A percentile compares a stretch with the other conserved stretches of the same genome.
Conservation (phyloP, 83 land plant genomes). For the Larix sibirica region DNA sequence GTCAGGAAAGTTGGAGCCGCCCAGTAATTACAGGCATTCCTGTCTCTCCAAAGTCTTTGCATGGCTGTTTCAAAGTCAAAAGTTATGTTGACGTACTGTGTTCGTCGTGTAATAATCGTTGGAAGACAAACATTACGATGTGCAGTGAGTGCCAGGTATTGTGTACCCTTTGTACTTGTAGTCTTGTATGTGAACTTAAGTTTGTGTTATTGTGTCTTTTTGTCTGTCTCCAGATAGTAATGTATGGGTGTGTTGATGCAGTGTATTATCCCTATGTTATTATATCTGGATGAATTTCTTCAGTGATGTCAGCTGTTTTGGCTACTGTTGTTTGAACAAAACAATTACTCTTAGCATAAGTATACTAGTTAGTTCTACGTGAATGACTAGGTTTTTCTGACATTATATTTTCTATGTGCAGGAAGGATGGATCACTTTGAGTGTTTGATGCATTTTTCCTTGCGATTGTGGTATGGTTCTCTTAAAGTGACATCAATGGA, state of each 20-base stretch:
- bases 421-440: too few relatives aligned
- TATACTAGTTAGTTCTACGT: too few relatives aligned
- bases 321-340: too few relatives aligned
- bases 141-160: constrained; percentile 23
- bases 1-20: constrained; percentile 16
- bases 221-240: constrained; percentile 11
- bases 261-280: too few relatives aligned
- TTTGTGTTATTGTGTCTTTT: constrained; percentile 4
- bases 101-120: constrained; percentile 19
- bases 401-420: too few relatives aligned
- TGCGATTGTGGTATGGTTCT: too few relatives aligned
- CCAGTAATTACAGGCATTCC: constrained; percentile 16
- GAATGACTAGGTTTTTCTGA: too few relatives aligned
- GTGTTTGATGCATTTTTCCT: too few relatives aligned
- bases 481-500: too few relatives aligned
- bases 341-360: too few relatives aligned
- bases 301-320: too few relatives aligned
- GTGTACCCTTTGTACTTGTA: constrained; percentile 11
- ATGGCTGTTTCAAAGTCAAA: constrained; percentile 22
- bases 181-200: constrained; percentile 13
- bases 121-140: constrained; percentile 18
- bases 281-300: too few relatives aligned
- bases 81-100: constrained; percentile 16
- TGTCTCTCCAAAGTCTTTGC: constrained; percentile 20
- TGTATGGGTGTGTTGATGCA: constrained; percentile 4